Conservation (phyloP, 495 filamentous ascomycete genomes). For the Rhypophila decipiens region DNA sequence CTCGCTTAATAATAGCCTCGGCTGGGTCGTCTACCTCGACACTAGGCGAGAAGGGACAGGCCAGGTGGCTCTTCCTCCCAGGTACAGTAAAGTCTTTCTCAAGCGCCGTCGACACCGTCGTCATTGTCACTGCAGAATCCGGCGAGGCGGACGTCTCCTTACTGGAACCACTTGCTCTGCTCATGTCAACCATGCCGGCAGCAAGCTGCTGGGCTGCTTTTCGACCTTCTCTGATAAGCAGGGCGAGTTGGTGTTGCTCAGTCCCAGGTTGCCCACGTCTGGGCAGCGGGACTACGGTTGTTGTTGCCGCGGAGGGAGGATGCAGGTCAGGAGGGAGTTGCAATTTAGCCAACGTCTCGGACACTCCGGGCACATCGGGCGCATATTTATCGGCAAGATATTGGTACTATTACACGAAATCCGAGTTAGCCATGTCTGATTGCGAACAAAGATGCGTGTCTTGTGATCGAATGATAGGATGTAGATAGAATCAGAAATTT, state of each 20-base stretch:
- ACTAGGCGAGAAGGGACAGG: conserved; percentile 52
- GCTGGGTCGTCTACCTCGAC: conserved; percentile 14
- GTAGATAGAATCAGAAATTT: conserved; percentile 30
- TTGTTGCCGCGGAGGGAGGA: conserved; percentile 33
- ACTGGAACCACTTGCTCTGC: conserved; percentile 31
- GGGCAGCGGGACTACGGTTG: conserved; percentile 45
- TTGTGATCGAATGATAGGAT: conserved; percentile 22
- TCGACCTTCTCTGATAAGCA: conserved; percentile 49
- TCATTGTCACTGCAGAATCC: conserved; percentile 28
- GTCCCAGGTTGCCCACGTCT: conserved; percentile 29
- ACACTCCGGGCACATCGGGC: conserved; percentile 43
- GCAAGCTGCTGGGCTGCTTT: conserved; percentile 41
- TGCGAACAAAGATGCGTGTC: conserved; percentile 3
- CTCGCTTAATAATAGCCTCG: conserved; percentile 4
- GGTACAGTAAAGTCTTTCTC: conserved; percentile 61
- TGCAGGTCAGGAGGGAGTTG: conserved; percentile 49
- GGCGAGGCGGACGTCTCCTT: conserved; percentile 34
- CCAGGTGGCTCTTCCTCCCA: conserved; percentile 53
- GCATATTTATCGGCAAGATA: conserved; percentile 53
- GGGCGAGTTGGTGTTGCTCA: conserved; percentile 48
- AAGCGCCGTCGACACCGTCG: conserved; percentile 47
- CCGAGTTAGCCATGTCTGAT: conserved; percentile 11
- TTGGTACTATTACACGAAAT: conserved; percentile 37
- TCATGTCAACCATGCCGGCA: conserved; percentile 31
- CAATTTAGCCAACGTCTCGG: conserved; percentile 47